Conservation (phyloP, 441 rosid species). For the Eugenia klotzschiana region DNA sequence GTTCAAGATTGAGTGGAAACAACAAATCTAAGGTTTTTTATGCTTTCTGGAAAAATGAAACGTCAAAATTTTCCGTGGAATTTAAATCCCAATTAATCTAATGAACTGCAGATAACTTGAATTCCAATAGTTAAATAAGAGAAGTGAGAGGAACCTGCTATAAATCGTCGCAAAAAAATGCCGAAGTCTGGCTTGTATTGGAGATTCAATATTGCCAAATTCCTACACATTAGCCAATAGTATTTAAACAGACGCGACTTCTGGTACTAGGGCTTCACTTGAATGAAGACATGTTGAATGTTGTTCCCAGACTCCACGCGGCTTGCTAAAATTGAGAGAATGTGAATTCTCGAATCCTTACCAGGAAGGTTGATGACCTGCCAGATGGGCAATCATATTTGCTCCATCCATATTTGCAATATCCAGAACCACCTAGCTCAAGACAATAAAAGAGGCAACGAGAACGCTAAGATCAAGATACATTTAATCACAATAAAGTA, state of each 20-base stretch:
- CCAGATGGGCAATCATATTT: conserved; percentile 62
- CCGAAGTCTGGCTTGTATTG: conserved; percentile 52
- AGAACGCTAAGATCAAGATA: background rate
- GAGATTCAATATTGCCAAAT: conserved; percentile 84
- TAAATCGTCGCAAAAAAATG: conserved; percentile 59
- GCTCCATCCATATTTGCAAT: conserved; percentile 89
- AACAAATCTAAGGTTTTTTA: background rate
- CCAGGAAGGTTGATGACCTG: conserved; percentile 71
- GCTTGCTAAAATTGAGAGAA: background rate
- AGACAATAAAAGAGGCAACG: background rate
- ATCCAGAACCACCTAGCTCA: conserved; percentile 74
- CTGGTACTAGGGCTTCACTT: background rate
- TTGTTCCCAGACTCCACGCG: background rate
- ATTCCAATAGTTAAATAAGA: background rate
- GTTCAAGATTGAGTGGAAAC: background rate
- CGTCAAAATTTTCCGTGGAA: background rate
- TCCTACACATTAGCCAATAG: conserved; percentile 35
- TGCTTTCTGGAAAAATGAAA: background rate
- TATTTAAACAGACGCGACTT: background rate
- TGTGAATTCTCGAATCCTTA: conserved; percentile 6
- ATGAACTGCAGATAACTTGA: background rate
- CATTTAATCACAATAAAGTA: background rate
- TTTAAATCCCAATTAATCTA: background rate
- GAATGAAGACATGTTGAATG: background rate
- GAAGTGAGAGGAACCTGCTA: conserved; percentile 32